Evolutionary conservation across 768 basidiomycete species (phyloP).

Genomic region (Clitopilus hobsonii): DNA sequence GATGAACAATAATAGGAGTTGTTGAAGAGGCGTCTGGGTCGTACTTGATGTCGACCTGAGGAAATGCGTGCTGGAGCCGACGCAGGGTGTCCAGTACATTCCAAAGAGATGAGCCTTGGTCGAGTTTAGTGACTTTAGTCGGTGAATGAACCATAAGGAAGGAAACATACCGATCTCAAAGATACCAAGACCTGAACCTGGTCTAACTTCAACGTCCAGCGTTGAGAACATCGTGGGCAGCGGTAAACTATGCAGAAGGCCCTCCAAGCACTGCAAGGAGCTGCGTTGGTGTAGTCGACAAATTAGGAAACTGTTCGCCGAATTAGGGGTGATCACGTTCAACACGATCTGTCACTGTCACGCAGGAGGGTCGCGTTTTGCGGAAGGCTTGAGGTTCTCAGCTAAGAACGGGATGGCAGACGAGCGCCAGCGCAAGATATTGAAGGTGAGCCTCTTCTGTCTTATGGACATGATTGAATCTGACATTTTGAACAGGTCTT

Average conservation of each 20-base stretch:
- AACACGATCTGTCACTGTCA: slow-evolving; percentile 6
- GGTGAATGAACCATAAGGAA: too few relatives aligned
- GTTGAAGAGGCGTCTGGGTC: slow-evolving; percentile 67
- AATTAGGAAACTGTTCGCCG: background rate
- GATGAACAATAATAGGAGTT: slow-evolving; percentile 72
- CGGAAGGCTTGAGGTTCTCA: background rate
- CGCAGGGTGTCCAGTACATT: slow-evolving; percentile 66
- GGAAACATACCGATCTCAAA: slow-evolving; percentile 62
- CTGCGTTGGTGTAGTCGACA: background rate
- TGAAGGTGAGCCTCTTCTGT: slow-evolving; percentile 31
- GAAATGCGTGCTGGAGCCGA: slow-evolving; percentile 61
- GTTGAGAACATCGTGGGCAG: slow-evolving; percentile 52
- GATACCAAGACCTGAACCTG: slow-evolving; percentile 70
- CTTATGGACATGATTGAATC: background rate
- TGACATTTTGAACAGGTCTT: slow-evolving; percentile 51
- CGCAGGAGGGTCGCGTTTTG: slow-evolving; percentile 5
- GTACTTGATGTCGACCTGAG: slow-evolving; percentile 80
- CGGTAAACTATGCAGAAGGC: background rate
- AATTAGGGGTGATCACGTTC: slow-evolving; percentile 9
- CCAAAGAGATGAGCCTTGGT: slow-evolving; percentile 73
- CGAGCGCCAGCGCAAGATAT: slow-evolving; percentile 40
- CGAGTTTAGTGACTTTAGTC: too few relatives aligned
- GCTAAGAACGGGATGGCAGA: slow-evolving; percentile 32
- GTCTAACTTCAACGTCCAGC: slow-evolving; percentile 71
- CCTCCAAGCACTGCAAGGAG: too few relatives aligned